A percentile compares a stretch with the other conserved stretches of the same genome.
Conservation (phyloP, 495 filamentous ascomycete species). For the Xylaria bambusicola region DNA sequence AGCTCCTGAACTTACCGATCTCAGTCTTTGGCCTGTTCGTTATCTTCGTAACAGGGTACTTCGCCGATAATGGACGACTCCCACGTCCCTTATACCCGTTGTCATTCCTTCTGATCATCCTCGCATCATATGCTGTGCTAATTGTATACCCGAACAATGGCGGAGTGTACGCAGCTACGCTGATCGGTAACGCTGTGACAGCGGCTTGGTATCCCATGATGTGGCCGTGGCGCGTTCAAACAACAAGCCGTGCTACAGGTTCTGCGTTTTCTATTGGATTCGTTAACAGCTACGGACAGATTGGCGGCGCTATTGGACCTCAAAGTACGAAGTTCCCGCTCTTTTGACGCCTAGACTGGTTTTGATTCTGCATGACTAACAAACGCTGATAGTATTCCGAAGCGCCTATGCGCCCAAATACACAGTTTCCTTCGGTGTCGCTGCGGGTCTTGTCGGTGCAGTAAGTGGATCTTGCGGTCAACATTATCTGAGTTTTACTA, state of each 20-base stretch:
- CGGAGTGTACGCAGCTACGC: constrained; percentile 42
- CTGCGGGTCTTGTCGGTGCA: constrained; percentile 34
- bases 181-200: constrained; percentile 41
- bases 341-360: no score
- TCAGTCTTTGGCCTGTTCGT: constrained; percentile 39
- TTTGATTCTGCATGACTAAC: no score
- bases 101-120: constrained; percentile 42
- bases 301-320: constrained; percentile 38
- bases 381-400: constrained; percentile 26
- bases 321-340: constrained; percentile 22
- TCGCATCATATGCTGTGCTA: constrained; percentile 44
- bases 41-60: constrained; percentile 40
- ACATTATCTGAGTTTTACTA: no score
- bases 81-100: constrained; percentile 47
- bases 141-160: constrained; percentile 44
- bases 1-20: constrained; percentile 44
- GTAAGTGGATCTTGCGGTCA: constrained; percentile 1
- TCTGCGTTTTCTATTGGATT: constrained; percentile 49
- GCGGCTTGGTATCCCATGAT: constrained; percentile 46
- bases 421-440: constrained; percentile 32
- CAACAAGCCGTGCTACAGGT: constrained; percentile 44
- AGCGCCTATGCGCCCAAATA: constrained; percentile 37
- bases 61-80: constrained; percentile 44
- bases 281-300: constrained; percentile 45
- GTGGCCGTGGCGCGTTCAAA: constrained; percentile 49